phyloP scores from a whole-genome alignment of 2,329 filamentous ascomycete species.

The Nemania serpens region DNA sequence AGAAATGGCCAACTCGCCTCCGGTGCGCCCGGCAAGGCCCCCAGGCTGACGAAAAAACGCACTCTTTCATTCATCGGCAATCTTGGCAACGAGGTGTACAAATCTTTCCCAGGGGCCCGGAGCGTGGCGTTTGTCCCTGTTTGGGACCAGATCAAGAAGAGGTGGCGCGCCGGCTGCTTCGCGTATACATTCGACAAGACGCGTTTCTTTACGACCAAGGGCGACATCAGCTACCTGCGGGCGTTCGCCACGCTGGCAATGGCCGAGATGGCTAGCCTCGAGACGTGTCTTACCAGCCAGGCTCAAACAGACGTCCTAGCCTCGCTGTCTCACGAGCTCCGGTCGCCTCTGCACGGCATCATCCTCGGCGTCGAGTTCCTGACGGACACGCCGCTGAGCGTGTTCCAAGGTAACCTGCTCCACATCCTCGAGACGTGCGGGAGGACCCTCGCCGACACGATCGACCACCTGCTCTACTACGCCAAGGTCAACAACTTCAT shows the following conservation, averaged over 20 bases:
- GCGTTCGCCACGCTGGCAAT: constrained; percentile 61
- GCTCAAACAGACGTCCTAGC: constrained; percentile 63
- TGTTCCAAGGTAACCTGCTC: constrained; percentile 52
- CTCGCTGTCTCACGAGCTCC: constrained; percentile 64
- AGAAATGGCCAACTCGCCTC: not conserved
- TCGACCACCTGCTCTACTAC: constrained; percentile 58
- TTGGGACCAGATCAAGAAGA: constrained; percentile 20
- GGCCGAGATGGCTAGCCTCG: constrained; percentile 57
- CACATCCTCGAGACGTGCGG: constrained; percentile 57
- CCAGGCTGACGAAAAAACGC: constrained; percentile 12
- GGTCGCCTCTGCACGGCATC: constrained; percentile 65
- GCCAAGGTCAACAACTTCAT: constrained; percentile 56
- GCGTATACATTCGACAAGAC: constrained; percentile 52
- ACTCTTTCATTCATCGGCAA: constrained; percentile 21
- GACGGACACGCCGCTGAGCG: constrained; percentile 54
- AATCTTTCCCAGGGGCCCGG: constrained; percentile 18
- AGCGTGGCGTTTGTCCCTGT: constrained; percentile 23
- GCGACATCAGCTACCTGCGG: constrained; percentile 56
- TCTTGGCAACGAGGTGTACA: constrained; percentile 18
- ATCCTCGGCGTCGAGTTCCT: constrained; percentile 59
- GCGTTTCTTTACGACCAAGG: constrained; percentile 50
- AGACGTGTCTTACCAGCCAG: constrained; percentile 45
- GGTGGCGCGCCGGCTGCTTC: constrained; percentile 55
- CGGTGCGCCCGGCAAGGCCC: constrained; percentile 3
- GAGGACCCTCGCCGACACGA: constrained; percentile 57